Evolutionary conservation across 116 monocot genomes (phyloP).

Genomic region (Phalaenopsis hybrid): DNA sequence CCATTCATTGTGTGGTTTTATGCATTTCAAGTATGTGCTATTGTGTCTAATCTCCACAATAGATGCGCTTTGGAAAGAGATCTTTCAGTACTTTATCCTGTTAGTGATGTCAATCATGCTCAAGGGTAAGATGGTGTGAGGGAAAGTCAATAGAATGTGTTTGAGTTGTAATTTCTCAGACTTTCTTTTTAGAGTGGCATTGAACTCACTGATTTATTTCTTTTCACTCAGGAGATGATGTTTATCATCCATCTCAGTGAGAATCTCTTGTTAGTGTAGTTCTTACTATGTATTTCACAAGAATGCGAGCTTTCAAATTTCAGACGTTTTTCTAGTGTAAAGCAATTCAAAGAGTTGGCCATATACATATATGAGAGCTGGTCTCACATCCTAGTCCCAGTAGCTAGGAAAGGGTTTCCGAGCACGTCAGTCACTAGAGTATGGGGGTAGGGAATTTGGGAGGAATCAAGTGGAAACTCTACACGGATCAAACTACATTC

Average conservation of each 20-base stretch:
- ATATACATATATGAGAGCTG: too few relatives aligned
- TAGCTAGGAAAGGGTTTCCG: too few relatives aligned
- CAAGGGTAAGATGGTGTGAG: background rate
- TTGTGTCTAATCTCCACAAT: background rate
- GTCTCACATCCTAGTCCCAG: too few relatives aligned
- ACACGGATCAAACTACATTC: too few relatives aligned
- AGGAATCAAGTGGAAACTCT: too few relatives aligned
- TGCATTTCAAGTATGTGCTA: constrained; percentile 5
- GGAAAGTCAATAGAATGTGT: background rate
- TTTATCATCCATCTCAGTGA: background rate
- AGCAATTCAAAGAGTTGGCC: too few relatives aligned
- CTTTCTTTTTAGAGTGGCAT: too few relatives aligned
- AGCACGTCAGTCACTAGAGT: too few relatives aligned
- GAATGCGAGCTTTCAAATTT: too few relatives aligned
- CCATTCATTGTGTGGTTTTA: background rate
- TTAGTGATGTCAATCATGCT: background rate
- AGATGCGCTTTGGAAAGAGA: background rate
- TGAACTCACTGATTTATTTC: background rate
- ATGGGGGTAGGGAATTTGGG: too few relatives aligned
- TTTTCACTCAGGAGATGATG: background rate
- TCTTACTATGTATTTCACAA: too few relatives aligned
- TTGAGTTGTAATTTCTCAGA: background rate
- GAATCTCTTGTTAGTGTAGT: background rate
- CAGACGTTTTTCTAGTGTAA: too few relatives aligned
- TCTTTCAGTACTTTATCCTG: background rate